Conservation (phyloP, 441 rosid species). For the Adansonia madagascariensis region DNA sequence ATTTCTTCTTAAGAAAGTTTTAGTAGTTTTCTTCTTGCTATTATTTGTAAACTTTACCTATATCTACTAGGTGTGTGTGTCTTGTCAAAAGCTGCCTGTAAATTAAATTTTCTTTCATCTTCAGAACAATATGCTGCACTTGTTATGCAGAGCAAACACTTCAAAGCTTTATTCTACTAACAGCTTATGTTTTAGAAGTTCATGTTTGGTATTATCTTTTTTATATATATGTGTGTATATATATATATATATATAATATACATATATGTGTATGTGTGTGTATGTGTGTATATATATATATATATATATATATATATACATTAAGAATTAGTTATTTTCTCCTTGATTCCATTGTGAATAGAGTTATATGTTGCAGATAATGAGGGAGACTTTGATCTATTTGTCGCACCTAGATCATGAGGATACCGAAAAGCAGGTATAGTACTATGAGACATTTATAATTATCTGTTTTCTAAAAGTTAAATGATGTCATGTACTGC, state of each 20-base stretch:
- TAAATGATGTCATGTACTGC: neutral
- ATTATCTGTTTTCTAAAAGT: neutral
- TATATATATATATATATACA: neutral
- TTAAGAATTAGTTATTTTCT: neutral
- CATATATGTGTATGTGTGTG: too few species aligned
- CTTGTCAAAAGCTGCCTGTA: neutral
- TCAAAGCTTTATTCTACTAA: neutral
- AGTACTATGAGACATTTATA: neutral
- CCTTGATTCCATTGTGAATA: conserved; percentile 24
- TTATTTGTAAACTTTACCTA: neutral
- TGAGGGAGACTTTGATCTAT: conserved; percentile 96
- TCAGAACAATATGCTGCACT: neutral
- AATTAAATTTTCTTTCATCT: neutral
- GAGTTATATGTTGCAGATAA: conserved; percentile 61
- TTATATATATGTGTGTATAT: too few species aligned
- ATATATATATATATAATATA: too few species aligned
- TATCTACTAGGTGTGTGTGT: neutral
- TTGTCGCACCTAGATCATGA: conserved; percentile 96
- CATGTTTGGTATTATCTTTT: neutral
- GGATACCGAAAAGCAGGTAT: conserved; percentile 98
- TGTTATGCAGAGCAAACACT: neutral
- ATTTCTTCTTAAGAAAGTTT: neutral
- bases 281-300: neutral
- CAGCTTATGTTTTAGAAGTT: neutral
- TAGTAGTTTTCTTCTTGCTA: neutral